Percentiles rank a stretch among this genome's conserved stretches.
phyloP scores from a whole-genome alignment of 179 eudicot genomes.

The Spinacia oleracea region DNA sequence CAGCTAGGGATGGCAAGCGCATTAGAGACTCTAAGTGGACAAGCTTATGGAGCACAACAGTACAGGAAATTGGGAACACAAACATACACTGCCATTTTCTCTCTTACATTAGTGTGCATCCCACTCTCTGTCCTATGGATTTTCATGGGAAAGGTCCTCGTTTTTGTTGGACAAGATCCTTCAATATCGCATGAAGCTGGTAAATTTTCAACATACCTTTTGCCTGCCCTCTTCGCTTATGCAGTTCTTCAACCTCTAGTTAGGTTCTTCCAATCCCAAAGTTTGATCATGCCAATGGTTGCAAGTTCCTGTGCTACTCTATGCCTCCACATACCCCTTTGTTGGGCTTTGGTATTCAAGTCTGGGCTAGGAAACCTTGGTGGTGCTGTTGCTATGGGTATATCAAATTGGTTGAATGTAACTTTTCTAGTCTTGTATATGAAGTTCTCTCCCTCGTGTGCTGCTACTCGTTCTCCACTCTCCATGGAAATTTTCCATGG shows the following conservation, averaged over 20 bases:
- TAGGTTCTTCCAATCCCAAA: constrained; percentile 48
- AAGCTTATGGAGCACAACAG: constrained; percentile 53
- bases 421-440: constrained; percentile 36
- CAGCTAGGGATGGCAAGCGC: constrained; percentile 56
- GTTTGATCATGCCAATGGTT: constrained; percentile 44
- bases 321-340: constrained; percentile 41
- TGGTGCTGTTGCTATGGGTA: constrained; percentile 39
- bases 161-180: constrained; percentile 47
- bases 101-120: constrained; percentile 38
- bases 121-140: constrained; percentile 45
- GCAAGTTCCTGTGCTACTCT: constrained; percentile 30
- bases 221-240: constrained; percentile 42
- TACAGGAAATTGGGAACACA: constrained; percentile 42
- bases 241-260: constrained; percentile 41
- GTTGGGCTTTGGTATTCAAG: constrained; percentile 48
- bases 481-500: constrained; percentile 35
- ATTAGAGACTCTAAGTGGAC: constrained; percentile 51
- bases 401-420: constrained; percentile 43
- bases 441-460: constrained; percentile 42
- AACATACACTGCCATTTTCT: constrained; percentile 42
- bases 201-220: constrained; percentile 33
- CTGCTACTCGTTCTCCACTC: constrained; percentile 33
- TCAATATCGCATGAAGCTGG: constrained; percentile 46
- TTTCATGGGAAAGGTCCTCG: constrained; percentile 33
- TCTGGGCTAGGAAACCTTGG: constrained; percentile 38